Evolutionary conservation across 139 green algal species (phyloP).

Genomic region (Raphidocelis subcapitata): DNA sequence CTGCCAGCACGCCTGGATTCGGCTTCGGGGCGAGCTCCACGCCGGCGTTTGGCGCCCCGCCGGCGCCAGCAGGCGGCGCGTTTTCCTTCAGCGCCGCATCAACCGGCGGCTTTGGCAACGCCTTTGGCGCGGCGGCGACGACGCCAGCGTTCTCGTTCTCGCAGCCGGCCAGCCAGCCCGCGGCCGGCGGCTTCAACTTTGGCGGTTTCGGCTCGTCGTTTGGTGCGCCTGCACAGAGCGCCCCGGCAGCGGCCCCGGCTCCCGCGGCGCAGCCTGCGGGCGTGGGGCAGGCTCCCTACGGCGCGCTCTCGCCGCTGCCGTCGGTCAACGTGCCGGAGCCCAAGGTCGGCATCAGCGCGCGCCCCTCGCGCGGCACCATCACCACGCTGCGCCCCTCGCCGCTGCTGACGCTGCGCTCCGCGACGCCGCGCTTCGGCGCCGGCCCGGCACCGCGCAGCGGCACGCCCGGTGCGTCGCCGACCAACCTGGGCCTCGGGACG

Average conservation of each 20-base stretch:
- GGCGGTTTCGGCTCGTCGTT: no score
- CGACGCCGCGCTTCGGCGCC: slow-evolving; percentile 53
- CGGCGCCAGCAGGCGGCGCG: not conserved
- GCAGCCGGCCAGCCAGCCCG: no score
- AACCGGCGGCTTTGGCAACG: not conserved
- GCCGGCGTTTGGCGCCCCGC: not conserved
- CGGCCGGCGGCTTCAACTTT: no score
- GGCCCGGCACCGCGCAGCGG: slow-evolving; percentile 35
- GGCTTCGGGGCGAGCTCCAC: slow-evolving; percentile 27
- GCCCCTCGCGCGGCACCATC: slow-evolving; percentile 24
- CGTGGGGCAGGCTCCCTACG: slow-evolving; percentile 44
- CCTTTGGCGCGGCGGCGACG: not conserved
- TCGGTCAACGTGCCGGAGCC: slow-evolving; percentile 39
- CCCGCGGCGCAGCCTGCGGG: slow-evolving; percentile 16
- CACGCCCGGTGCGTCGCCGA: no score
- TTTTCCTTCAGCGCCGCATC: not conserved
- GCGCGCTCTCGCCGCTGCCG: slow-evolving; percentile 38
- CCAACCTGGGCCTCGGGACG: slow-evolving; percentile 2
- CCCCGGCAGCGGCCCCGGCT: slow-evolving; percentile 2
- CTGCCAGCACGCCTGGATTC: slow-evolving; percentile 30
- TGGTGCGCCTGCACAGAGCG: not conserved
- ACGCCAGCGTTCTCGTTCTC: not conserved
- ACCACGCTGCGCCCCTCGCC: slow-evolving; percentile 35
- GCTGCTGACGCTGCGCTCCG: slow-evolving; percentile 62
- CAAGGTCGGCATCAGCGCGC: slow-evolving; percentile 72